Base-by-base conservation (phyloP, 2,329 filamentous ascomycete species). In the Fusarium buxicola region DNA sequence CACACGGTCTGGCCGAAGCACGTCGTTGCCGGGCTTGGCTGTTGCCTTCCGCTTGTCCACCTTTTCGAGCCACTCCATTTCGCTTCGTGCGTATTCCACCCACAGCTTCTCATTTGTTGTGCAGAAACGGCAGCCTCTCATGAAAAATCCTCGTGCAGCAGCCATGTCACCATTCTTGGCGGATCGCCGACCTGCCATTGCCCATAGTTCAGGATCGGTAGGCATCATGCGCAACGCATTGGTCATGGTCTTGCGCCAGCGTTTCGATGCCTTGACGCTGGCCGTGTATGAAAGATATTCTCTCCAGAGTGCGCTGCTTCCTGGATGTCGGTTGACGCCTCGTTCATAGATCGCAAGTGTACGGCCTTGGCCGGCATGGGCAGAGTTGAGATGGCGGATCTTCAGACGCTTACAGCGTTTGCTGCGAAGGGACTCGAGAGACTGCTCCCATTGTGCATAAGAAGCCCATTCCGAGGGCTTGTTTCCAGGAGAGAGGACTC, bases 261-360 rank as follows among this genome's bases (percentile, higher is more conserved):
- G 81, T 77, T 89, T 89, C 13, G 83, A 83, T 7, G 88, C 86
- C 69, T 86, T 89, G 72, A 88, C 83, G 65, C 87, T 85, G 69
- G 88, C 84, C 13, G 92, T 89, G 75, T 92, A 98, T 56, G 90
- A 86, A 58, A 98, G 88, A 73, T 97, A 97, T 72, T 94, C 91
- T 76, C 91, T 88, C 95, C 95, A 99, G 32, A 99, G 82, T 3
- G 85, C 85, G 31, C 93, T 73, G 72, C 92, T 92, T 4, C 92
- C 92, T 2, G 92, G 90, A 72, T 97, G 95, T 63, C 92, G 92
- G 72, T 86, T 85, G 25, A 94, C 92, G 16, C 87, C 93, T 62
- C 95, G 89, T 69, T 97, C 93, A 67, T 97, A 90, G 63, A 98
- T 90, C 75, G 91, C 90, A 73, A 97, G 93, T 62, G 97, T 90